Base-by-base conservation (phyloP, 2,329 filamentous ascomycete genomes). In the Delphinella strobiligena region DNA sequence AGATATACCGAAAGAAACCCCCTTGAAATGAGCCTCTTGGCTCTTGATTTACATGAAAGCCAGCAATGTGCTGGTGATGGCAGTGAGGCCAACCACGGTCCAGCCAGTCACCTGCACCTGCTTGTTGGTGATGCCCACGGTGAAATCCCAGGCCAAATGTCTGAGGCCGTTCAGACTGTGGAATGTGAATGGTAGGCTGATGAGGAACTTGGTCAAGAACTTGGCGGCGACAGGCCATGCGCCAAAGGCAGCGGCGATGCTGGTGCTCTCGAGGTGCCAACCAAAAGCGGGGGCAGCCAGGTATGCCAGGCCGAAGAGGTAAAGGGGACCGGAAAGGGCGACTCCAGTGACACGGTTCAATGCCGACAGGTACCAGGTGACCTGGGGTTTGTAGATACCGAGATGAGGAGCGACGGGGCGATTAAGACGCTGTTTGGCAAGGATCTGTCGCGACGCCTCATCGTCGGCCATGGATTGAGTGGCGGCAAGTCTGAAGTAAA, bases 341-440 rank as follows among this genome's bases (percentile, higher is more conserved):
- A 72, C 65, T 54, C 85, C 88, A n/a, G 85, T 89, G 66, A 94
- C 77, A 55, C 88, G 86, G 68, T 87, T 83, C 64, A 84, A 72
- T 42, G 69, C 77, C 51, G 78, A 79, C 51, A 72, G 71, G 62
- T 84, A 80, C 80, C 80, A 94, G 52, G 85, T 91, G 66, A 95
- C 82, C 62, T 85, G 78, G 44, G 81, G 75, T 61, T 77, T 74
- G 78, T 95, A 95, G 74, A 93, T 88, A 55, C 66, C 61, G 47
- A 95, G 75, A 60, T 95, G 87, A 40, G 88, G 88, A 34, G 85
- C 74, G 53, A 94, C 72, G 58, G 88, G 88, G 38, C 88, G 88
- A 55, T 72, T 64, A 41, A 80, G 72, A 54, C 88, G 88, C 70
- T 95, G 88, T 56, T 76, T 68, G 54, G 74, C 79, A 58, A 95